Evolutionary conservation across 192 early-diverging fungal species (phyloP).

Genomic region (Pecoramyces ruminantium): DNA sequence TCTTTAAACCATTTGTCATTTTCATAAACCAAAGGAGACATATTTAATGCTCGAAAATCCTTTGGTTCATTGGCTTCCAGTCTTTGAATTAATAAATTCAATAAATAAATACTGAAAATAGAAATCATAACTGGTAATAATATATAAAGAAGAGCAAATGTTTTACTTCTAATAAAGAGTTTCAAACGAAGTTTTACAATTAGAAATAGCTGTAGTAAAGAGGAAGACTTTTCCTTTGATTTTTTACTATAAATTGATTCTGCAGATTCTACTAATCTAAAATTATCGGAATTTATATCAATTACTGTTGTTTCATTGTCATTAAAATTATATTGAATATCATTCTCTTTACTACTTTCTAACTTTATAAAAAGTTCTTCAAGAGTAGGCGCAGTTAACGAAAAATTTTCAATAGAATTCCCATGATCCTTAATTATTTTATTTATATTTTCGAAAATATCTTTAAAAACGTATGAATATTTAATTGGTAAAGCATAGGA

Average conservation of each 20-base stretch:
- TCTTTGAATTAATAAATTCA: not conserved
- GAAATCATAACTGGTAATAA: not conserved
- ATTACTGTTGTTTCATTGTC: not conserved
- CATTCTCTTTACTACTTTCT: not conserved
- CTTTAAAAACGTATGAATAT: not conserved
- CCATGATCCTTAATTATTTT: not conserved
- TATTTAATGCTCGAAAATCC: not conserved
- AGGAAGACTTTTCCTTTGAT: not conserved
- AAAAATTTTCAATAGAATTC: not conserved
- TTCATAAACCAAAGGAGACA: not conserved
- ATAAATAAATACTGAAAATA: not conserved
- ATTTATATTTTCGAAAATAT: not conserved
- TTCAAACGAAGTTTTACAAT: not conserved
- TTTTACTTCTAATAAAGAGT: not conserved
- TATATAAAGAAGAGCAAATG: not conserved
- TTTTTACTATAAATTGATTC: not conserved
- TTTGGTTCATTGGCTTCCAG: not conserved
- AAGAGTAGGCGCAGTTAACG: not conserved
- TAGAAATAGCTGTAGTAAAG: not conserved
- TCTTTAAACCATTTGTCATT: not conserved
- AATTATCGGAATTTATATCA: not conserved
- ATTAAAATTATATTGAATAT: no score
- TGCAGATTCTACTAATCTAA: not conserved
- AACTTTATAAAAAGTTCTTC: not conserved
- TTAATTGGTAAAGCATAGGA: not conserved